These are phyloP conservation scores for Pseudoperonospora humuli DNA, from an alignment of 352 stramenopile genomes.

Conservation along the genomic window DNA sequence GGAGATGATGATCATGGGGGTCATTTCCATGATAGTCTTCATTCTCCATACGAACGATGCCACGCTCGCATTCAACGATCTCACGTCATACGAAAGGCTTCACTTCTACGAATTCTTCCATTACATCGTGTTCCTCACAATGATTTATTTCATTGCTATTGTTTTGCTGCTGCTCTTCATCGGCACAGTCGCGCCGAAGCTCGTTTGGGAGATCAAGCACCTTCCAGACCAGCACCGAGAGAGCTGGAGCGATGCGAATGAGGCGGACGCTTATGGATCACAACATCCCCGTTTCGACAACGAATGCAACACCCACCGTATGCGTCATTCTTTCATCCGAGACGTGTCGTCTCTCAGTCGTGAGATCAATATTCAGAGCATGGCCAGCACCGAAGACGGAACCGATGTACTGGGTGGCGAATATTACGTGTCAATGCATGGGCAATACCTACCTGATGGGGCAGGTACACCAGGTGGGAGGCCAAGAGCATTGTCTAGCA, in stretches of 20 bases:
- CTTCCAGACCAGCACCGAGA: conserved; percentile 16
- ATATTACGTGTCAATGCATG: conserved; percentile 14
- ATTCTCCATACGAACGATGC: conserved; percentile 75
- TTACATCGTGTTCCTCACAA: conserved; percentile 85
- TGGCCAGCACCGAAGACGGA: conserved; percentile 7
- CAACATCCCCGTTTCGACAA: conserved; percentile 6
- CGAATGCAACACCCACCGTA: conserved; percentile 16
- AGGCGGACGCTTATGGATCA: conserved; percentile 19
- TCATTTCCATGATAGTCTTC: conserved; percentile 86
- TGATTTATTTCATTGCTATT: conserved; percentile 86
- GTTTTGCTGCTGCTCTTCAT: conserved; percentile 78
- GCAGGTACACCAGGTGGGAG: conserved; percentile 26
- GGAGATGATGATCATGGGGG: conserved; percentile 85
- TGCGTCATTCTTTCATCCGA: conserved; percentile 28
- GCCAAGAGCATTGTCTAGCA: conserved; percentile 43
- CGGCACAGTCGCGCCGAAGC: conserved; percentile 71
- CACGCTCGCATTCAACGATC: conserved; percentile 34
- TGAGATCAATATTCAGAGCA: conserved; percentile 14
- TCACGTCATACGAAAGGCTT: conserved; percentile 55
- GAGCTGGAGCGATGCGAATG: conserved; percentile 22
- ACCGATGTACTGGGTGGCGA: conserved; percentile 21
- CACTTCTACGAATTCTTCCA: conserved; percentile 89
- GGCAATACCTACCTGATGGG: conserved; percentile 6
- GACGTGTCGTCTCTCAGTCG: conserved; percentile 12
- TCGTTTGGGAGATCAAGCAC: conserved; percentile 60